These are phyloP conservation scores for Mycena galopus DNA, from an alignment of 768 basidiomycete genomes.

Conservation along the genomic window DNA sequence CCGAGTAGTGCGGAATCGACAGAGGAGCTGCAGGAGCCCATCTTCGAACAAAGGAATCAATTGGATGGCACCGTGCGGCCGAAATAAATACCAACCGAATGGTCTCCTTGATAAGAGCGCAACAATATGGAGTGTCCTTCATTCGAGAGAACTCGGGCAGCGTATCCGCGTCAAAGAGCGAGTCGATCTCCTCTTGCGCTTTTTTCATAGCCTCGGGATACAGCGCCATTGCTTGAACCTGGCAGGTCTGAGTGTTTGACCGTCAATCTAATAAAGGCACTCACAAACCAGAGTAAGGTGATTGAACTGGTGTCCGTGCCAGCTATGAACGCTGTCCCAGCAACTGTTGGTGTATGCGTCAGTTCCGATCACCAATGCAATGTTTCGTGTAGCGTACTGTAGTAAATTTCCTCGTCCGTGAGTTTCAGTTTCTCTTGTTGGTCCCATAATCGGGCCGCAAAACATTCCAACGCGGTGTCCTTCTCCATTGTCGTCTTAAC, in stretches of 20 bases:
- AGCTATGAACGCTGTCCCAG: background rate
- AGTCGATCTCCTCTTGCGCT: slow-evolving; percentile 10
- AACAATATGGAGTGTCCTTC: slow-evolving; percentile 3
- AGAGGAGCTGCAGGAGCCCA: background rate
- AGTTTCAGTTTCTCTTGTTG: slow-evolving; percentile 1
- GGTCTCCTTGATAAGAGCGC: slow-evolving; percentile 14
- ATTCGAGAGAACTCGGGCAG: background rate
- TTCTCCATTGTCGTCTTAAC: background rate
- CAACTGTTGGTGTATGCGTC: background rate
- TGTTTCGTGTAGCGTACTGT: background rate
- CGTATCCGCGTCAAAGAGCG: background rate
- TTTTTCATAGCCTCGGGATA: background rate
- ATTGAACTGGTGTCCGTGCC: background rate
- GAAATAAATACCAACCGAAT: background rate
- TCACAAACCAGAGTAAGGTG: slow-evolving; percentile 13
- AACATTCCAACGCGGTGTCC: background rate
- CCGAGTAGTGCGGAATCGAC: background rate
- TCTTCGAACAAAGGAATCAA: background rate
- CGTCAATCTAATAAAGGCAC: too few relatives aligned
- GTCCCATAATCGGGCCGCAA: slow-evolving; percentile 6
- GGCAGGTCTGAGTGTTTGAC: too few relatives aligned
- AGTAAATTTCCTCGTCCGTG: background rate
- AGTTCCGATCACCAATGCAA: background rate
- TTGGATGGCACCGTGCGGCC: background rate
- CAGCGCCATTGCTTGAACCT: slow-evolving; percentile 8